Conservation (phyloP, 2,329 filamentous ascomycete genomes). For the Neofusicoccum laricinum region DNA sequence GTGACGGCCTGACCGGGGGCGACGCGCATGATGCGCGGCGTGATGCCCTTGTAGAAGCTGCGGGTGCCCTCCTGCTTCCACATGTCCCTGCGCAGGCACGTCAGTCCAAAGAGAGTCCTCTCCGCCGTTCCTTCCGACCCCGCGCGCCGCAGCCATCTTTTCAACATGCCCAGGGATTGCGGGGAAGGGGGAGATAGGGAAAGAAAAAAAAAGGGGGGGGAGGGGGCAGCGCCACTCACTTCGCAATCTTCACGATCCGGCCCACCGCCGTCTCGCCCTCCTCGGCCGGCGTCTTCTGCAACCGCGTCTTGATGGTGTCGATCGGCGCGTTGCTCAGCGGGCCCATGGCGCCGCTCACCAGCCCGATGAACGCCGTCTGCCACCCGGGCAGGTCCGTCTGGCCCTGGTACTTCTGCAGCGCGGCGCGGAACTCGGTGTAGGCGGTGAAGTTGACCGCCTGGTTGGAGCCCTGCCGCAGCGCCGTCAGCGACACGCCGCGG, state of each 20-base stretch:
- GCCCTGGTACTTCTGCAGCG: constrained; percentile 70
- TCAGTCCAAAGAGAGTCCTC: no score
- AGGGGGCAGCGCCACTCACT: constrained; percentile 30
- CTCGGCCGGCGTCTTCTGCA: constrained; percentile 85
- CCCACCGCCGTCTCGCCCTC: constrained; percentile 76
- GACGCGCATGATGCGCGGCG: constrained; percentile 93
- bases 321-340: constrained; percentile 96
- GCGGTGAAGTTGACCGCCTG: constrained; percentile 96
- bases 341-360: constrained; percentile 91
- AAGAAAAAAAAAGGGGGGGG: neutral
- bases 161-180: neutral
- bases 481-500: constrained; percentile 89
- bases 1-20: constrained; percentile 87
- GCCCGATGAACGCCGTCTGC: constrained; percentile 86
- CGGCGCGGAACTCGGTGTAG: constrained; percentile 88
- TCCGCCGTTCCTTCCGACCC: no score
- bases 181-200: no score
- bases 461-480: constrained; percentile 90
- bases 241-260: constrained; percentile 73
- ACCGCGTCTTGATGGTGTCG: constrained; percentile 95
- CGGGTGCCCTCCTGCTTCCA: constrained; percentile 83
- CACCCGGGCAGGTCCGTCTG: constrained; percentile 74
- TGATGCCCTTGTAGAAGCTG: constrained; percentile 99
- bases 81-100: constrained; percentile 43
- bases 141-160: neutral